Conservation (phyloP, 2,329 filamentous ascomycete species). For the Cercospora sp. region DNA sequence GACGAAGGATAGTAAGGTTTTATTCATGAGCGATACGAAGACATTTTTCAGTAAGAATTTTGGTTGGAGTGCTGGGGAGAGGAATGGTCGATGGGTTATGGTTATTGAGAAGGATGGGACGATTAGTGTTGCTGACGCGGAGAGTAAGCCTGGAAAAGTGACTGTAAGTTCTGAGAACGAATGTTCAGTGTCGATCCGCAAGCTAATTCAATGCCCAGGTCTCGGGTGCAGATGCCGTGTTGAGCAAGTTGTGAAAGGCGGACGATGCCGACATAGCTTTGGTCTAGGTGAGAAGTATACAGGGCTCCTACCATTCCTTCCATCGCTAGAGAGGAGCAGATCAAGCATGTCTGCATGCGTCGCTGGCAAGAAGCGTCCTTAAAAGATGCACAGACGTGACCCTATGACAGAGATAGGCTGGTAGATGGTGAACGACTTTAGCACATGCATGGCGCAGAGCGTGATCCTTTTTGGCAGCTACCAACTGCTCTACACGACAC, state of each 20-base stretch:
- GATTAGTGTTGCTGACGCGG: constrained; percentile 76
- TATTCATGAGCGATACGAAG: constrained; percentile 75
- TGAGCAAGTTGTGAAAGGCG: constrained; percentile 30
- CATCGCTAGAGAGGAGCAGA: not conserved
- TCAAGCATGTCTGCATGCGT: not conserved
- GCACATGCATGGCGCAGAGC: not conserved
- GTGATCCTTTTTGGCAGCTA: not conserved
- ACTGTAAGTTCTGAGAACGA: constrained; percentile 42
- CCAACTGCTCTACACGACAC: not conserved
- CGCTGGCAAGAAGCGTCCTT: not conserved
- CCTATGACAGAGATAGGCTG: not conserved
- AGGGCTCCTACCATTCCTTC: too few species aligned
- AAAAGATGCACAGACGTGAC: not conserved
- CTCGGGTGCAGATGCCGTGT: constrained; percentile 32
- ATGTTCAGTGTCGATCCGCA: not conserved
- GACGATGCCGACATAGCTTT: not conserved
- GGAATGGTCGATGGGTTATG: constrained; percentile 77
- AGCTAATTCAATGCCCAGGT: constrained; percentile 23
- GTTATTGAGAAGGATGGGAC: constrained; percentile 77
- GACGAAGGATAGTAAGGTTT: constrained; percentile 68
- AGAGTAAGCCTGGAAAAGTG: constrained; percentile 56
- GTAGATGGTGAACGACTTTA: not conserved
- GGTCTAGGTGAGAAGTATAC: too few species aligned
- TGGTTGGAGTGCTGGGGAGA: constrained; percentile 70
- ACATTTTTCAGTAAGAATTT: constrained; percentile 74